Evolutionary conservation across 2,329 filamentous ascomycete species (phyloP).

Genomic region (Colletotrichum aenigma): DNA sequence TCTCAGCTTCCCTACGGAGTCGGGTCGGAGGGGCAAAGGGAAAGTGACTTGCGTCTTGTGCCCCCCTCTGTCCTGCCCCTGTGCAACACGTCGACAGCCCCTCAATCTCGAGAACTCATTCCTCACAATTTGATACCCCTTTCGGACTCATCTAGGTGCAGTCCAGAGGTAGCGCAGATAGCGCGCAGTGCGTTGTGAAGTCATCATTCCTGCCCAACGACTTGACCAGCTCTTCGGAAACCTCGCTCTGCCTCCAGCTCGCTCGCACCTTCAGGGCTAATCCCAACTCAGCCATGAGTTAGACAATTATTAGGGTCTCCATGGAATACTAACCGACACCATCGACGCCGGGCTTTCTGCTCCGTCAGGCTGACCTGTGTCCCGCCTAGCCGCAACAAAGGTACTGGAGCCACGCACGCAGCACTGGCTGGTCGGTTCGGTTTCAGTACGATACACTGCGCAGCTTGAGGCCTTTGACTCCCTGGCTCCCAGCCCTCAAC

Average conservation of each 20-base stretch:
- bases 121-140: neutral
- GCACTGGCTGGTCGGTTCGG: neutral
- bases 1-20: neutral
- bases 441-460: neutral
- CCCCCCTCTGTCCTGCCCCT: neutral
- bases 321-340: neutral
- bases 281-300: neutral
- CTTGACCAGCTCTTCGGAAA: neutral
- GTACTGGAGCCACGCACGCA: constrained; percentile 7
- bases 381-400: neutral
- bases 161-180: neutral
- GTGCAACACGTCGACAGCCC: neutral
- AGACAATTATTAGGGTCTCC: constrained; percentile 8
- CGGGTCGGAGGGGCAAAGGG: neutral
- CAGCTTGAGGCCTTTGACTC: neutral
- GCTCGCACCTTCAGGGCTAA: neutral
- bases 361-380: neutral
- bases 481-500: neutral
- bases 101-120: neutral
- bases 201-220: neutral
- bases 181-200: neutral
- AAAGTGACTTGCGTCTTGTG: neutral
- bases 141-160: neutral
- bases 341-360: neutral
- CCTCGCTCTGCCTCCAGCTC: neutral